phyloP scores from a whole-genome alignment of 306 rosid species.

The Datisca glomerata region DNA sequence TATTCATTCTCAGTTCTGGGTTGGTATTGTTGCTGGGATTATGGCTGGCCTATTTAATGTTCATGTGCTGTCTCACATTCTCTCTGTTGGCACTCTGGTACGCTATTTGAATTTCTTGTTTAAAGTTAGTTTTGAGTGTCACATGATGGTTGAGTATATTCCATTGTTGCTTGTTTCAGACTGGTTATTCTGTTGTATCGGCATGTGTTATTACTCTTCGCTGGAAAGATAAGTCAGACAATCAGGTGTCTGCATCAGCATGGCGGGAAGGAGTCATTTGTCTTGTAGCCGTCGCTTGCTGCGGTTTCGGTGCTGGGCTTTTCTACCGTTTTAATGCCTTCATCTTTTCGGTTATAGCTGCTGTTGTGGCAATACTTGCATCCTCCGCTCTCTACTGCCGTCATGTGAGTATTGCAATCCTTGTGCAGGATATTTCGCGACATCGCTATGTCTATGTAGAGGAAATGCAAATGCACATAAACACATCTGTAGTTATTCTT shows the following conservation, averaged over 20 bases:
- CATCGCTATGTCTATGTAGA: no score
- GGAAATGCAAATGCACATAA: no score
- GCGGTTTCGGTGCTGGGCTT: constrained; percentile 77
- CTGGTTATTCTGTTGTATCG: constrained; percentile 97
- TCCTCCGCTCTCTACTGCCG: constrained; percentile 49
- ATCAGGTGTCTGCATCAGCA: constrained; percentile 40
- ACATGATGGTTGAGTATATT: constrained; percentile 7
- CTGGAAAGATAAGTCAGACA: constrained; percentile 49
- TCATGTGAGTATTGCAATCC: constrained; percentile 43
- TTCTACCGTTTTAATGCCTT: constrained; percentile 39
- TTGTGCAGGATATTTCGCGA: no score
- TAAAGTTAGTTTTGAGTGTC: constrained; percentile 3
- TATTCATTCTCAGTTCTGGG: constrained; percentile 86
- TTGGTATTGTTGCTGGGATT: constrained; percentile 66
- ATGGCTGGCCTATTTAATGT: constrained; percentile 82
- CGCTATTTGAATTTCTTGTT: constrained; percentile 14
- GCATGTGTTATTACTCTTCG: constrained; percentile 88
- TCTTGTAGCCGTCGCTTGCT: constrained; percentile 43
- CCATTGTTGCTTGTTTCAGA: constrained; percentile 40
- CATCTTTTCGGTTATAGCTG: constrained; percentile 27
- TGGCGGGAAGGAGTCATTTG: constrained; percentile 75
- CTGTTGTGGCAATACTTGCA: constrained; percentile 41
- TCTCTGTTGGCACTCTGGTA: constrained; percentile 97
- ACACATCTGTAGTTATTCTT: no score
- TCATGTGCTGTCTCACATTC: constrained; percentile 70